Evolutionary conservation across 352 stramenopile species (phyloP), one percentile per base, ranked within the genome.

Genomic region (Phytopythium aichiense): DNA sequence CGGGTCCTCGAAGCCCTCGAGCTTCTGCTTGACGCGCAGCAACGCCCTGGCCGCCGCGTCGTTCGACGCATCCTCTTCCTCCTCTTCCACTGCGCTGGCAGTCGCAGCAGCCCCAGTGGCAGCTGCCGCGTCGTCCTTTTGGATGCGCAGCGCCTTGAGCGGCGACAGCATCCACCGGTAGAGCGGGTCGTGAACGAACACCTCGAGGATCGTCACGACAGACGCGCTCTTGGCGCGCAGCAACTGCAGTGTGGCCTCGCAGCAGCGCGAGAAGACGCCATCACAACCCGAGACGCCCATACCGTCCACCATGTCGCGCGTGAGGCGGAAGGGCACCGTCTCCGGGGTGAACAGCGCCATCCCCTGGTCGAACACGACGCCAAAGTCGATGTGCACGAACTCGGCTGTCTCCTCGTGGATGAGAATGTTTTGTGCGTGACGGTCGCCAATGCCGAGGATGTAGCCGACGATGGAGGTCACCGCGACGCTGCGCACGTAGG

Each of bases 321-420:
- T 99, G 7, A 99, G 84, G 22, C 98, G 95, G 74, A 99, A 99
- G 15, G 98, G 98, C 42, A 99, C 96, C 2, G 87, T 97, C 79
- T 99, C 98, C 2, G 98, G 98, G 23, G 91, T 98, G 58, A 84
- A 88, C 6, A 99, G 71, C 61, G 83, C 84, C 86, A 96, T 93
- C 8, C 85, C 87, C 65, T 99, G 97, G 65, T 99, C 98, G 81
- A 99, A 99, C 13, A 99, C 95, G 48, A 99, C 97, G 12, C 98
- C 98, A 82, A 99, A 99, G 76, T 99, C 98, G 69, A 99, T 99
- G 70, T 99, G 98, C 42, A 99, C 94, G 33, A 99, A 77, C 74
- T 99, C 97, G 13, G 91, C 97, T 2, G 95, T 99, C 40, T 90
- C 91, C 50, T 98, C 83, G 63, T 99, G 93, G 57, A 99, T 92